These are phyloP conservation scores for Cardamine occulta DNA, from an alignment of 345 rosid species.

Conservation along the genomic window DNA sequence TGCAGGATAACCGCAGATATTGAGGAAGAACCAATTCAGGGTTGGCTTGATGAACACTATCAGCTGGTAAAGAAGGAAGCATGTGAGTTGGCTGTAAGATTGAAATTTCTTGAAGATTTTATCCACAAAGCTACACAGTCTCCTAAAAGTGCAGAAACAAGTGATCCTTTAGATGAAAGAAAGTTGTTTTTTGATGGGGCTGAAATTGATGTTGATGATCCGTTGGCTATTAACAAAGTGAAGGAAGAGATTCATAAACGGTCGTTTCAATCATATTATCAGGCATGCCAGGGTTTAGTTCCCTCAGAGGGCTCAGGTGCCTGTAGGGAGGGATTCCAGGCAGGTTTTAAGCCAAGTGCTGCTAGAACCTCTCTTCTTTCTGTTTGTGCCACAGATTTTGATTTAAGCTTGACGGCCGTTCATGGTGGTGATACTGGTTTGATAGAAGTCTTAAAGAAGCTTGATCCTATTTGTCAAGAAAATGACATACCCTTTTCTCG, in stretches of 20 bases:
- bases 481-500: conserved; percentile 86
- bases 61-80: conserved; percentile 83
- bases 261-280: conserved; percentile 80
- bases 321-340: conserved; percentile 77
- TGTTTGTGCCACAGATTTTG: conserved; percentile 83
- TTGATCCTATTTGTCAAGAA: conserved; percentile 80
- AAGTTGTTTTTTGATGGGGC: conserved; percentile 59
- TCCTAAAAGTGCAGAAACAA: conserved; percentile 57
- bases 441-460: conserved; percentile 76
- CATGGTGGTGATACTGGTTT: conserved; percentile 90
- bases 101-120: conserved; percentile 78
- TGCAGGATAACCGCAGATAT: conserved; percentile 83
- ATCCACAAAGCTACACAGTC: conserved; percentile 49
- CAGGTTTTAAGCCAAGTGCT: conserved; percentile 84
- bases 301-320: conserved; percentile 89
- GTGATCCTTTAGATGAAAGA: conserved; percentile 56
- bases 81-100: conserved; percentile 84
- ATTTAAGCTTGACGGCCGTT: conserved; percentile 72
- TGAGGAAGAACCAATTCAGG: conserved; percentile 96
- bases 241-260: conserved; percentile 69
- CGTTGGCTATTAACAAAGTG: conserved; percentile 58
- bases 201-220: conserved; percentile 67
- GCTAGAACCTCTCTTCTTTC: conserved; percentile 79
- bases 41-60: conserved; percentile 99
- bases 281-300: conserved; percentile 78